A percentile compares a stretch with the other conserved stretches of the same genome.
These are phyloP conservation scores for Pseudogymnoascus sp. DNA, from an alignment of 2,329 filamentous ascomycete species.

Conservation along the genomic window DNA sequence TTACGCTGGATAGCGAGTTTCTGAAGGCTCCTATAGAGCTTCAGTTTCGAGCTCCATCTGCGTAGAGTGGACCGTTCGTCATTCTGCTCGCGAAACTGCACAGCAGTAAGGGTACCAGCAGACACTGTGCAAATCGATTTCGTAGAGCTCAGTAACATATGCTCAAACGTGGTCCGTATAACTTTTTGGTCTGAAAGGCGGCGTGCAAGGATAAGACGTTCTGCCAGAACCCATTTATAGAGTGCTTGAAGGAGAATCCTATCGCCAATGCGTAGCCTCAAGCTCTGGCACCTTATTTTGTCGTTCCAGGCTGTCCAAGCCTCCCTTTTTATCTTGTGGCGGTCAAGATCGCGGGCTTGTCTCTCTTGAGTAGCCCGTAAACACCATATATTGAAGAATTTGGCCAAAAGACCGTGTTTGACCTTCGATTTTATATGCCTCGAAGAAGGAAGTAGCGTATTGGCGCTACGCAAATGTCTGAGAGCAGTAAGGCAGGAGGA, in stretches of 20 bases:
- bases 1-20: conserved; percentile 16
- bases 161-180: conserved; percentile 31
- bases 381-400: conserved; percentile 42
- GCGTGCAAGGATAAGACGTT: conserved; percentile 32
- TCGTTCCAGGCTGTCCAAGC: conserved; percentile 56
- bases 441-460: conserved; percentile 20
- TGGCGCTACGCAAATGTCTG: conserved; percentile 22
- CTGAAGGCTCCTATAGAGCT: conserved; percentile 16
- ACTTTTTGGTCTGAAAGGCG: conserved; percentile 33
- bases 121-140: conserved; percentile 19
- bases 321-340: conserved; percentile 44
- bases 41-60: conserved; percentile 20
- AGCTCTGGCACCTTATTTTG: conserved; percentile 42
- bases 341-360: conserved; percentile 42
- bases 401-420: conserved; percentile 36
- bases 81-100: conserved; percentile 18
- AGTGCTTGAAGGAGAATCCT: conserved; percentile 46
- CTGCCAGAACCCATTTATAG: conserved; percentile 53
- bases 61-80: conserved; percentile 17
- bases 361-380: conserved; percentile 34
- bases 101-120: conserved; percentile 20
- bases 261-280: conserved; percentile 45
- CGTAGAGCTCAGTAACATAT: conserved; percentile 32
- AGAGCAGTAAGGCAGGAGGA: conserved; percentile 13
- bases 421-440: conserved; percentile 35